These are phyloP conservation scores for Phoma sp. DNA, from an alignment of 2,329 filamentous ascomycete species.

Conservation along the genomic window DNA sequence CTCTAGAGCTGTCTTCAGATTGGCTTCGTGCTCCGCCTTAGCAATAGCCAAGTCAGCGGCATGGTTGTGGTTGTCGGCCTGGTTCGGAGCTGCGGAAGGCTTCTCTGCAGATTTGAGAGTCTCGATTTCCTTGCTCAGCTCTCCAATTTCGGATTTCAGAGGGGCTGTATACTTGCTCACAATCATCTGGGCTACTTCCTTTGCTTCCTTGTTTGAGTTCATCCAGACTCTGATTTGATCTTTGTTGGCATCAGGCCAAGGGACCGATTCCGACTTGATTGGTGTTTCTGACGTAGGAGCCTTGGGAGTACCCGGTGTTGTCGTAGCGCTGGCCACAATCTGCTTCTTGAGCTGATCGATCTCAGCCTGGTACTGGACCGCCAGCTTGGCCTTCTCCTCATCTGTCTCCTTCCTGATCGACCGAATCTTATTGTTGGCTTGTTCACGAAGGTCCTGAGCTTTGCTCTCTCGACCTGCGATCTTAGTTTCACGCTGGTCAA, in stretches of 20 bases:
- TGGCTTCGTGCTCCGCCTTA: constrained; percentile 47
- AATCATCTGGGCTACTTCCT: constrained; percentile 6
- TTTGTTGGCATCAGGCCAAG: constrained; percentile 11
- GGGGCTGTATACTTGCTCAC: constrained; percentile 15
- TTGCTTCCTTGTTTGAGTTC: constrained; percentile 15
- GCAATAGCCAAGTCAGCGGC: constrained; percentile 26
- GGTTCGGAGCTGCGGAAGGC: neutral
- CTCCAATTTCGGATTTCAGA: constrained; percentile 17
- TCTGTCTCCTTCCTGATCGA: constrained; percentile 41
- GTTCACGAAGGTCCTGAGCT: constrained; percentile 49
- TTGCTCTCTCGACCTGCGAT: constrained; percentile 34
- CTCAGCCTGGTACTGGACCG: constrained; percentile 48
- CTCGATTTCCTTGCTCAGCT: constrained; percentile 10
- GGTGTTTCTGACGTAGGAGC: constrained; percentile 7
- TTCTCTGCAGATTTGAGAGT: constrained; percentile 2
- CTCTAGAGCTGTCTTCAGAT: constrained; percentile 44
- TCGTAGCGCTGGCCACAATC: neutral
- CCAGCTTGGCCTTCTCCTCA: constrained; percentile 51
- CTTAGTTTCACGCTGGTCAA: constrained; percentile 25
- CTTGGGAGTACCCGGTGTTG: constrained; percentile 7
- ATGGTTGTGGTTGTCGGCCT: constrained; percentile 19
- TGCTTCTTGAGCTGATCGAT: constrained; percentile 43
- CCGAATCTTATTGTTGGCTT: constrained; percentile 72
- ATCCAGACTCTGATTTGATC: constrained; percentile 15
- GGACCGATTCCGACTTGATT: constrained; percentile 12